phyloP scores from a whole-genome alignment of 257 asterid species.

The Verbascum thapsus region DNA sequence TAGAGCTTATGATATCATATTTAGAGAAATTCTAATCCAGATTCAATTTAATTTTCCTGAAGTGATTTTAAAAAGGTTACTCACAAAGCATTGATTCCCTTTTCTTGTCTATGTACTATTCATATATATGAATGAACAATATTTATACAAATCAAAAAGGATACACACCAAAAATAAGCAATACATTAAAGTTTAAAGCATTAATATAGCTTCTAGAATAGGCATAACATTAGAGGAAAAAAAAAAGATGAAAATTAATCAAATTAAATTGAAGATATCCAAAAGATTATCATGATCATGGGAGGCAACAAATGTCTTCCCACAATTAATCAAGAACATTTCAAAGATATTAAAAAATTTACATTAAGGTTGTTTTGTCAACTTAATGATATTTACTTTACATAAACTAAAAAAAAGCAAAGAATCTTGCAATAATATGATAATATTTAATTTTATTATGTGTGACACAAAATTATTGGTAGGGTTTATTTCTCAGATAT shows the following conservation, averaged over 20 bases:
- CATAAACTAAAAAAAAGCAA: conserved; percentile 8
- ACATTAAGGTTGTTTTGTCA: conserved; percentile 29
- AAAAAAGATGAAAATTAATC: too few species aligned
- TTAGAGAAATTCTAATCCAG: too few species aligned
- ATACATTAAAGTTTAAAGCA: too few species aligned
- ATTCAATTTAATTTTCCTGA: too few species aligned
- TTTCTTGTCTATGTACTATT: background rate
- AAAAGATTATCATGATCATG: conserved; percentile 25
- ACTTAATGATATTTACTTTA: conserved; percentile 34
- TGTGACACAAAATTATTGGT: conserved; percentile 36
- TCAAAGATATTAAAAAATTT: conserved; percentile 28
- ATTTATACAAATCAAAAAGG: too few species aligned
- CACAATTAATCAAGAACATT: conserved; percentile 38
- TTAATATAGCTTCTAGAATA: too few species aligned
- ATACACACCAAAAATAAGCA: too few species aligned
- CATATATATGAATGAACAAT: too few species aligned
- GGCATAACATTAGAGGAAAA: too few species aligned
- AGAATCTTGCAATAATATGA: conserved; percentile 26
- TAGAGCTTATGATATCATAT: too few species aligned
- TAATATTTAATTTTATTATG: conserved; percentile 10
- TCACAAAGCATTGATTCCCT: background rate
- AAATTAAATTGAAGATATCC: conserved; percentile 25
- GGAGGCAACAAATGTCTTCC: conserved; percentile 38
- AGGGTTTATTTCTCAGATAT: conserved; percentile 34
- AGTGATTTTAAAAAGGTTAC: too few species aligned